Conservation (phyloP, 2,329 filamentous ascomycete species). For the Parastagonospora nodorum region DNA sequence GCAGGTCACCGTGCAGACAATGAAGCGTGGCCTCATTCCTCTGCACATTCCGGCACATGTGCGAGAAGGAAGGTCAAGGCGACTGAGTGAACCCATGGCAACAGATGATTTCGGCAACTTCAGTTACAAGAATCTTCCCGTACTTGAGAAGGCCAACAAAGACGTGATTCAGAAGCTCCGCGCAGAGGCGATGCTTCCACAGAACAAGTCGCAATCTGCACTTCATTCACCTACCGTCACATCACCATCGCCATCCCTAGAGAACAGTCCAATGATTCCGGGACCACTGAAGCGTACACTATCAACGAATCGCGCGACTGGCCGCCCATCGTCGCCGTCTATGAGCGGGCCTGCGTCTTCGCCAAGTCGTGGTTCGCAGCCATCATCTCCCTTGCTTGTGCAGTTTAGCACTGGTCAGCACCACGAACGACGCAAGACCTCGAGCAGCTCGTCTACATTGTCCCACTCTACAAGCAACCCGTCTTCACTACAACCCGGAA, state of each 20-base stretch:
- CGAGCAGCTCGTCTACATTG: conserved; percentile 82
- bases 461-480: conserved; percentile 73
- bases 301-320: conserved; percentile 76
- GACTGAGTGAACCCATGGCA: conserved; percentile 86
- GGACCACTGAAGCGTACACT: conserved; percentile 81
- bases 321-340: conserved; percentile 83
- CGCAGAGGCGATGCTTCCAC: conserved; percentile 81
- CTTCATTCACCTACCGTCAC: conserved; percentile 49
- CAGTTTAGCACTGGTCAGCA: conserved; percentile 89
- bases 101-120: conserved; percentile 96
- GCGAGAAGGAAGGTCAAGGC: conserved; percentile 82
- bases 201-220: conserved; percentile 55
- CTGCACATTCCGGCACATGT: conserved; percentile 96
- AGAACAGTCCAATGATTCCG: conserved; percentile 82
- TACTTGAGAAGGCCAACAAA: conserved; percentile 97
- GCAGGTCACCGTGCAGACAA: conserved; percentile 78
- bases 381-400: conserved; percentile 89
- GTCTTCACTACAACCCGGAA: conserved; percentile 69
- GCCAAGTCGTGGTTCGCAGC: conserved; percentile 81
- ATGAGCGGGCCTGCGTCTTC: conserved; percentile 82
- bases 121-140: conserved; percentile 94
- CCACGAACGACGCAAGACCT: conserved; percentile 86
- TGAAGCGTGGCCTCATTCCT: conserved; percentile 92
- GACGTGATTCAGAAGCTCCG: conserved; percentile 96
- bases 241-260: conserved; percentile 70